A percentile compares a stretch with the other conserved stretches of the same genome.
These are phyloP conservation scores for Eutrema japonicum DNA, from an alignment of 345 rosid genomes.

Conservation along the genomic window DNA sequence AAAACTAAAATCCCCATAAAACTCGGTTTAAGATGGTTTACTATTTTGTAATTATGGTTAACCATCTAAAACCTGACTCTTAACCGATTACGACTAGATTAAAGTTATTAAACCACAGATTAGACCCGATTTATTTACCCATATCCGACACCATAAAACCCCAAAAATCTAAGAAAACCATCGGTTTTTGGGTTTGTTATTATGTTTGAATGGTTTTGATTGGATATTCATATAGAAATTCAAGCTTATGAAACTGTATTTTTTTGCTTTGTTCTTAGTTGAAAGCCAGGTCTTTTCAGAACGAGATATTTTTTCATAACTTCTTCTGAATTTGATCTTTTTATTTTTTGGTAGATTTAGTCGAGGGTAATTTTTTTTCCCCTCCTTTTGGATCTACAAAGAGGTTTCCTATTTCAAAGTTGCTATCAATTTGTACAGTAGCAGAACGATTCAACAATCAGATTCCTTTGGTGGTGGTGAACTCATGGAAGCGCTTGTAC, in stretches of 20 bases:
- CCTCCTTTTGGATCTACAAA: slow-evolving; percentile 53
- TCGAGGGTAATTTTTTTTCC: slow-evolving; percentile 70
- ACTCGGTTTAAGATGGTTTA: no score
- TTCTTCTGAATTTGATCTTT: background rate
- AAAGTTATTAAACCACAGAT: no score
- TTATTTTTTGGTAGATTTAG: slow-evolving; percentile 31
- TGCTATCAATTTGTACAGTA: slow-evolving; percentile 64
- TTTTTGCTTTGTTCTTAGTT: slow-evolving; percentile 15
- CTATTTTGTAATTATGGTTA: no score
- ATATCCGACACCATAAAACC: no score
- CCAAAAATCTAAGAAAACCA: no score
- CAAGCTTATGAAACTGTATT: slow-evolving; percentile 57
- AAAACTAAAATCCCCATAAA: no score
- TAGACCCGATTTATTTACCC: no score
- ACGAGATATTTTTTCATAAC: slow-evolving; percentile 54
- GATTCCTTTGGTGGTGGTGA: slow-evolving; percentile 63
- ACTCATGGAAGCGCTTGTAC: slow-evolving; percentile 91
- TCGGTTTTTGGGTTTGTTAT: slow-evolving; percentile 40
- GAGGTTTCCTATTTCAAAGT: slow-evolving; percentile 77
- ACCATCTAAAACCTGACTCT: no score
- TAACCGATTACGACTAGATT: no score
- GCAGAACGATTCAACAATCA: slow-evolving; percentile 47
- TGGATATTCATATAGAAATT: slow-evolving; percentile 23
- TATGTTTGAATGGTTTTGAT: slow-evolving; percentile 17
- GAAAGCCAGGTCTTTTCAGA: slow-evolving; percentile 85